Evolutionary conservation across 2,329 filamentous ascomycete species (phyloP), one percentile per base, ranked within the genome.

Genomic region (Colletotrichum magnum): DNA sequence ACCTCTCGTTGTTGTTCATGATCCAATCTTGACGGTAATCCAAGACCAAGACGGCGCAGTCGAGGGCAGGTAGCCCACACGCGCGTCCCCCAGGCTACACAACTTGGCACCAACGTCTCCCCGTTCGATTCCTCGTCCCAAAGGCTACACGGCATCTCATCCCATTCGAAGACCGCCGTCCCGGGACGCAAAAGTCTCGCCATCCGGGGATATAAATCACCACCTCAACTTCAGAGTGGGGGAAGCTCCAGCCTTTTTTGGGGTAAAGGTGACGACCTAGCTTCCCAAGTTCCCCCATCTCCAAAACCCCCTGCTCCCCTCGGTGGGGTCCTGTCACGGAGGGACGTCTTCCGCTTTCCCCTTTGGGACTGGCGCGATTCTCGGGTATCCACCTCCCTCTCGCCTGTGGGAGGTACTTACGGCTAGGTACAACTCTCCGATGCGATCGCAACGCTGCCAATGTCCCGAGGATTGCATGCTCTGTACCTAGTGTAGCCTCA

Each of bases 161-260:
- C 52, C 53, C 15, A 48, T 64, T 68, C 65, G 36, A 24, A 41
- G 18, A 21, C 26, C 58, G 28, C 5, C 15, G 43, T 18, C 51
- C 12, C 28, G 18, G 18, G n/a, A 43, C 32, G 48, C 51, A 43
- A 47, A 36, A 47, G 39, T 52, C 60, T 65, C 54, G 3, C 32
- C 60, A 18, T 56, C 26, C 60, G 65, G 65, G 39, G 57, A 59
- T 68, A 68, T 68, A 68, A 54, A 68, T 64, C 53, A 54, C 65
- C 53, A 59, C 54, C 61, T 36, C 32, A 36, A 10, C 7, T 36
- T 6, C 32, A 36, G 9, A 28, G 45, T 67, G 66, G 54, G 32
- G 32, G 32, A 36, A 36, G 21, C 21, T 24, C 21, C 21, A 24
- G 21, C 21, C 21, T 24, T 24, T 24, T 24, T 24, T 24, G 21